Percentiles rank a stretch among this genome's conserved stretches.
These are phyloP conservation scores for Verticillium nubilum DNA, from an alignment of 2,329 filamentous ascomycete species.

Conservation along the genomic window DNA sequence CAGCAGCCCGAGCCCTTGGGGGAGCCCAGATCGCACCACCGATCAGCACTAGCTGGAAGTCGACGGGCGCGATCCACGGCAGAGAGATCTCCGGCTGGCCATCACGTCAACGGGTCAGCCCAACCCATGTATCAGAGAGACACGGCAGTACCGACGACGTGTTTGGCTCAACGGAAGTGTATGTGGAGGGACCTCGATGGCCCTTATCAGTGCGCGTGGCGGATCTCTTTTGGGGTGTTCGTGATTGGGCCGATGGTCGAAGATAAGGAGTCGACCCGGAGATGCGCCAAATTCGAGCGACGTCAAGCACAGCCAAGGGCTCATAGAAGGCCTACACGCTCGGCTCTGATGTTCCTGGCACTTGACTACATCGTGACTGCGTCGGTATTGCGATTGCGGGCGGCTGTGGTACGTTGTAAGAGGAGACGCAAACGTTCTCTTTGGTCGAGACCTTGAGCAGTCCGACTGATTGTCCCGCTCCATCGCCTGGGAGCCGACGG, in stretches of 20 bases:
- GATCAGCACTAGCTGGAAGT: neutral
- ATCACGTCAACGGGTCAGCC: neutral
- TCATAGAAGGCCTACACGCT: neutral
- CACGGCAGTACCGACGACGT: neutral
- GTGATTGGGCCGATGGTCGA: neutral
- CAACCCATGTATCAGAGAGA: neutral
- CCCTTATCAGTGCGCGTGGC: neutral
- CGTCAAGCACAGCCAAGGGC: neutral
- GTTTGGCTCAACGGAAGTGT: neutral
- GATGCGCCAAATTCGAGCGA: neutral
- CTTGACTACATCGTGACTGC: neutral
- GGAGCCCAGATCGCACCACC: neutral
- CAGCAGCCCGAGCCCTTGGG: neutral
- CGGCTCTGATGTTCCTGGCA: neutral
- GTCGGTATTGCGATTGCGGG: neutral
- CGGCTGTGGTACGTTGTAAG: neutral
- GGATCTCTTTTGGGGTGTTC: neutral
- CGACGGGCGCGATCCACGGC: neutral
- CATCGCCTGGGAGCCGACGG: neutral
- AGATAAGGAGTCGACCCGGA: neutral
- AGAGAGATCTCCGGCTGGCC: neutral
- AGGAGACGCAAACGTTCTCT: neutral
- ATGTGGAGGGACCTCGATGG: neutral
- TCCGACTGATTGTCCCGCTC: neutral
- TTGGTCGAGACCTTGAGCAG: neutral